A percentile compares a stretch with the other conserved stretches of the same genome.
Conservation (phyloP, 225 moss, liverwort and hornwort genomes). For the Straminergon stramineum region DNA sequence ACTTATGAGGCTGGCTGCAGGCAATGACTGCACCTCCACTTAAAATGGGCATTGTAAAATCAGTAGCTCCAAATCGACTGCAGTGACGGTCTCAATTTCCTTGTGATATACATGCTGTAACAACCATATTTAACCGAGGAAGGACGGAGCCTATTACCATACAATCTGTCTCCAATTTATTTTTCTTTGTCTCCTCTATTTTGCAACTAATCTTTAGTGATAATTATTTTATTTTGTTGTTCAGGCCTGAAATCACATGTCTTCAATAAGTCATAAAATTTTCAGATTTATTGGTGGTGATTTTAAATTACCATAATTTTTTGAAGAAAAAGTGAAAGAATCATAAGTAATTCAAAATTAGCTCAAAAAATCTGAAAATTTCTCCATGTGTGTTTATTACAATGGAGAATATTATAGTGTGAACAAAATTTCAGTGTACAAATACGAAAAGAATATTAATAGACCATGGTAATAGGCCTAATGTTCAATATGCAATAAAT, state of each 20-base stretch:
- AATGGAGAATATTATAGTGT: neutral
- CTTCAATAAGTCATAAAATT: too few species aligned
- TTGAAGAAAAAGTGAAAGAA: neutral
- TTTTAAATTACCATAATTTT: too few species aligned
- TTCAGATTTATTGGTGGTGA: neutral
- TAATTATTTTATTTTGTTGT: neutral
- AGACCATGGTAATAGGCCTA: too few species aligned
- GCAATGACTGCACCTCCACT: neutral
- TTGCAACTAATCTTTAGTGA: neutral
- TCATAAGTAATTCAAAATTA: neutral
- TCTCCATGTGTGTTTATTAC: neutral
- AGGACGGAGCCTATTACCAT: neutral
- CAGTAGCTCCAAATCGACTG: neutral
- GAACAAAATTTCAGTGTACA: rapidly evolving
- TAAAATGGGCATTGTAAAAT: neutral
- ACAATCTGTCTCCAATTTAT: neutral
- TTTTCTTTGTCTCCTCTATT: neutral
- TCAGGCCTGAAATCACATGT: neutral
- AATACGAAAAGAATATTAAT: too few species aligned
- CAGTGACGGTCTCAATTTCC: neutral
- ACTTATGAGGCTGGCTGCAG: neutral
- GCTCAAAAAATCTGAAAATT: too few species aligned
- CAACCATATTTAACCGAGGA: neutral
- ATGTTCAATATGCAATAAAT: neutral
- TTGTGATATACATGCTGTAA: neutral